A percentile compares a stretch with the other conserved stretches of the same genome.
These are phyloP conservation scores for Medicago ruthenica DNA, from an alignment of 306 rosid genomes.

Conservation along the genomic window DNA sequence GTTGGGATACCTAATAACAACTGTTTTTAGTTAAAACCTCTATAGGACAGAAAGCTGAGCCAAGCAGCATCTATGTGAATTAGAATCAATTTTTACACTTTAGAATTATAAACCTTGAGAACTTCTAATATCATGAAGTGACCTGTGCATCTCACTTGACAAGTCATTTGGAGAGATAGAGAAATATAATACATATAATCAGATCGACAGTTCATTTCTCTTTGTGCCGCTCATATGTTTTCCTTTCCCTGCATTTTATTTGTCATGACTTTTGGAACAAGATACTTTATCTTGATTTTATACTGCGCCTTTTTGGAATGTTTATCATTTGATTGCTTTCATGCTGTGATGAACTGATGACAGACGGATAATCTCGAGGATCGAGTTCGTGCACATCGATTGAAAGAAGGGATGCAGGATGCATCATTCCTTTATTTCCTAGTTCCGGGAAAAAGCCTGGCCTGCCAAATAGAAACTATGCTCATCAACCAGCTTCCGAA, in stretches of 20 bases:
- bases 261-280: not conserved
- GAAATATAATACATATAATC: not conserved
- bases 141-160: not conserved
- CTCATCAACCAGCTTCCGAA: slow-evolving; percentile 89
- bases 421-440: slow-evolving; percentile 68
- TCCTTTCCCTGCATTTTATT: not conserved
- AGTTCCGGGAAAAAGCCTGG: slow-evolving; percentile 83
- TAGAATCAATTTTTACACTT: not conserved
- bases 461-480: slow-evolving; percentile 87
- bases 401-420: slow-evolving; percentile 75
- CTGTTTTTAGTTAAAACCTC: not conserved
- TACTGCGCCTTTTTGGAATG: slow-evolving; percentile 2
- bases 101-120: not conserved
- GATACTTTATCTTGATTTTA: slow-evolving; percentile 1
- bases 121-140: not conserved
- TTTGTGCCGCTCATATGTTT: not conserved
- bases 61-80: not conserved
- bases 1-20: not conserved
- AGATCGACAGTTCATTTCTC: not conserved
- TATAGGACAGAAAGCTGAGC: not conserved
- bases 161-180: not conserved
- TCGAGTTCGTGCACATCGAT: slow-evolving; percentile 70
- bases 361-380: slow-evolving; percentile 91
- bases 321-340: slow-evolving; percentile 17
- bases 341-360: slow-evolving; percentile 25